A percentile compares a stretch with the other conserved stretches of the same genome.
Conservation (phyloP, 768 basidiomycete genomes). For the Obba rivulosa region DNA sequence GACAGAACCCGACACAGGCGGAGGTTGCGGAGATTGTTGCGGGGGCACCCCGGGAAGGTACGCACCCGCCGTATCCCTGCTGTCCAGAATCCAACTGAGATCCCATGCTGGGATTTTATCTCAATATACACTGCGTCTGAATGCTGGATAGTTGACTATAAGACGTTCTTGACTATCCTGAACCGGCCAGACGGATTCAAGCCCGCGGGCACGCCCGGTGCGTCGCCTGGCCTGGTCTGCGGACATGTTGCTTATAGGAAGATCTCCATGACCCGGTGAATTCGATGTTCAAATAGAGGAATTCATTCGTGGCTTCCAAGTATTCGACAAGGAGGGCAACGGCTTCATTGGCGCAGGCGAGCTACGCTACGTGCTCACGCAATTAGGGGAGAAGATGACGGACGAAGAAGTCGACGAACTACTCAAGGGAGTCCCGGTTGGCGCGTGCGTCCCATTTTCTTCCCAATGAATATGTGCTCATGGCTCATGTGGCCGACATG, state of each 20-base stretch:
- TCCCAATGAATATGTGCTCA: not conserved
- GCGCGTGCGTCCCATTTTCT: slow-evolving; percentile 50
- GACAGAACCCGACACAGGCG: slow-evolving; percentile 99
- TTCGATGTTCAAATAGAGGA: slow-evolving; percentile 65
- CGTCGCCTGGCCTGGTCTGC: slow-evolving; percentile 14
- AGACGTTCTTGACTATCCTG: slow-evolving; percentile 84
- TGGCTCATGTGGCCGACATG: not conserved
- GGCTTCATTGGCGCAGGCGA: slow-evolving; percentile 91
- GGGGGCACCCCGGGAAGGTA: slow-evolving; percentile 73
- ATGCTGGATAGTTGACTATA: slow-evolving; percentile 71
- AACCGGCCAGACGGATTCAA: slow-evolving; percentile 97
- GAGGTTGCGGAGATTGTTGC: slow-evolving; percentile 83
- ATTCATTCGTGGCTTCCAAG: slow-evolving; percentile 98
- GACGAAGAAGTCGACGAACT: slow-evolving; percentile 98
- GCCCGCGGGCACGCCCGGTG: slow-evolving; percentile 92
- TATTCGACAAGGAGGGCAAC: slow-evolving; percentile 95
- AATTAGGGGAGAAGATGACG: slow-evolving; percentile 96
- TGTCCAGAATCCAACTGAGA: not conserved
- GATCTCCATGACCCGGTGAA: not conserved
- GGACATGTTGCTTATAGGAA: not conserved
- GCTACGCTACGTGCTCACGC: slow-evolving; percentile 76
- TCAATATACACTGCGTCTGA: not conserved
- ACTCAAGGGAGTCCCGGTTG: slow-evolving; percentile 91
- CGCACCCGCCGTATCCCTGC: not conserved
- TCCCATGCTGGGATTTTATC: not conserved